Evolutionary conservation across 352 stramenopile species (phyloP), one percentile per base, ranked within the genome.

Genomic region (Phytophthora fragariaefolia): DNA sequence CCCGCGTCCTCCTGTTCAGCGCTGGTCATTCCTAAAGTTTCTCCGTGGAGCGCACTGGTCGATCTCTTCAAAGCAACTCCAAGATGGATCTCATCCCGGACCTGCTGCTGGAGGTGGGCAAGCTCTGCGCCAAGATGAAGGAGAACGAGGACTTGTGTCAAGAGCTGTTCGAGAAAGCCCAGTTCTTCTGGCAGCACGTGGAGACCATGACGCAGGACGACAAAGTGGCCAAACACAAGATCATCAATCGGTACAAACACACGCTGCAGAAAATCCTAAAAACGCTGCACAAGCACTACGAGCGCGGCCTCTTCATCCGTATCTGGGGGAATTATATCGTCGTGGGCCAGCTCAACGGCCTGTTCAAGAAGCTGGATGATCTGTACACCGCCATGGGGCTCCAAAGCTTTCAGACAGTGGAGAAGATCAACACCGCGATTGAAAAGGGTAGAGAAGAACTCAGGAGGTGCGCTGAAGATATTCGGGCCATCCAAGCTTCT

Each of bases 131-230:
- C 23, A 4, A 73, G 26, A 65, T 73, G 58, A 57, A 51, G 36
- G 59, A 69, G 40, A 69, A 69, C 40, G 58, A 69, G 48, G 52
- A 73, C 9, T 22, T 61, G 28, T 73, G 66, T 45, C 51, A 32
- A 1, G 18, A 46, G 15, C 52, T 73, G 8, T 42, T 57, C 4
- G 20, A 45, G 18, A 54, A 59, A 22, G 45, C 56, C 30, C 26
- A 62, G 47, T 60, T 71, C 20, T 43, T 81, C 18, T 64, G 34
- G 47, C 57, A 72, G 23, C 66, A 78, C 27, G 48, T 81, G n/a
- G 50, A 65, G 12, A 63, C 66, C 47, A 74, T 81, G 53, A 6
- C 54, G 32, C 43, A 66, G 20, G 58, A 64, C 18, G 46, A 73
- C 38, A 67, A 68, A 47, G 24, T 73, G 23, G 63, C 58, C 20